Evolutionary conservation across 2,329 filamentous ascomycete genomes (phyloP), one percentile per base, ranked within the genome.

Genomic region (Cercospora beticola): DNA sequence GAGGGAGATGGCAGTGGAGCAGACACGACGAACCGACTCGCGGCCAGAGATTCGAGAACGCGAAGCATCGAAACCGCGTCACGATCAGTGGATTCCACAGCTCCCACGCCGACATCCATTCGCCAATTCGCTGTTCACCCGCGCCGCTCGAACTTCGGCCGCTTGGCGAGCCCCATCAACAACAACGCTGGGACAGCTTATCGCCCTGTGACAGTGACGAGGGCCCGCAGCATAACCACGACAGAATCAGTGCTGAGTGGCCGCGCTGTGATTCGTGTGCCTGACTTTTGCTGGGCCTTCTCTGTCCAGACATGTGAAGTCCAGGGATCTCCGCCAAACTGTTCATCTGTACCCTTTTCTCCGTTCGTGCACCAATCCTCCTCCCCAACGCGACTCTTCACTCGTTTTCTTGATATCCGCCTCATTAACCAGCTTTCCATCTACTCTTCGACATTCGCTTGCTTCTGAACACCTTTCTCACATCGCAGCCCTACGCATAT

Each of bases 161-260:
- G 43, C 60, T 63, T 63, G 60, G 60, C 60, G 43, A 3, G 60
- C 40, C 60, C 40, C 40, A 49, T 63, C 43, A 1, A 61, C 58
- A 16, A 6, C 31, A 18, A 5, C 21, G 49, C 56, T 18, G 56
- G 28, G 56, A 58, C 56, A 58, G 12, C 26, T 33, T 18, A 58
- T 31, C 56, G 56, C 56, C 26, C 54, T 33, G 26, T 31, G 26
- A 52, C 18, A 21, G 56, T 36, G 56, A 58, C 56, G 56, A 33
- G 56, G 26, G n/a, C 28, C 16, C 31, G 56, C 59, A 62, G 60
- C 60, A 31, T 23, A 33, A n/a, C 26, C 28, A 36, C 56, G 28
- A 33, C n/a, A 14, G 49, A 21, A 54, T 54, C 49, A 56, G 12
- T 30, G 49, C 49, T 30, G 49, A 28, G 21, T 56, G 49, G 23